Base-by-base conservation (phyloP, 805 yeast genomes). In the Sugiyamaella boreocaroliniensis region DNA sequence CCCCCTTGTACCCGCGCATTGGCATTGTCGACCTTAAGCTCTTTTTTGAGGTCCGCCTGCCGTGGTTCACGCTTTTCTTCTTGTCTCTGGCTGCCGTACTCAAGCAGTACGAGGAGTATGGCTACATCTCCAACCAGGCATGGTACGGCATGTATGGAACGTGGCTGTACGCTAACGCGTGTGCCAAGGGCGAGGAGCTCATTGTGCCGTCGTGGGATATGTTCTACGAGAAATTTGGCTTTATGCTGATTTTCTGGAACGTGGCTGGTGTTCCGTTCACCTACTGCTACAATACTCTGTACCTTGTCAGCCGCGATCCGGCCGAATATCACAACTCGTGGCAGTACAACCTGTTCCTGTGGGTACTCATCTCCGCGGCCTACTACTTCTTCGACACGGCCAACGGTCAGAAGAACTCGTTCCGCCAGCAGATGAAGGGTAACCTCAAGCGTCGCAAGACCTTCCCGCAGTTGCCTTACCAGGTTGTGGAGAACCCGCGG, bases 181-280 rank as follows among this genome's bases (percentile, higher is more conserved):
- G 98, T 71, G 84, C 96, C 53, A 93, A 93, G 72, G 99, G 98
- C 62, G 99, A 93, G 72, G 98, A 93, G 69, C 76, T 92, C 63
- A 93, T 93, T 68, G 96, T 90, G 57, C 96, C 98, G 62, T 86
- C 96, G 16, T 93, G 99, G 98, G 99, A 93, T 70, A 92, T 93
- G 97, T 97, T 96, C 32, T 93, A 93, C 71, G 99, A 93, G 71
- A 93, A 93, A 73, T 93, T 93, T 64, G 99, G 99, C n/a, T 93
- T 93, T 76, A 90, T 93, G 98, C 80, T 93, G 60, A 82, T 90
- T 62, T 93, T 93, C 77, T 93, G 99, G 99, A 93, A 93, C 74
- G 89, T 93, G 68, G 97, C 97, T 32, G 99, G 99, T 64, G 99
- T 93, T 43, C 99, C 99, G 47, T 93, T 83, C 81, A 92, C 98